Base-by-base conservation (phyloP, 140 eudicot species). In the Stevia rebaudiana region DNA sequence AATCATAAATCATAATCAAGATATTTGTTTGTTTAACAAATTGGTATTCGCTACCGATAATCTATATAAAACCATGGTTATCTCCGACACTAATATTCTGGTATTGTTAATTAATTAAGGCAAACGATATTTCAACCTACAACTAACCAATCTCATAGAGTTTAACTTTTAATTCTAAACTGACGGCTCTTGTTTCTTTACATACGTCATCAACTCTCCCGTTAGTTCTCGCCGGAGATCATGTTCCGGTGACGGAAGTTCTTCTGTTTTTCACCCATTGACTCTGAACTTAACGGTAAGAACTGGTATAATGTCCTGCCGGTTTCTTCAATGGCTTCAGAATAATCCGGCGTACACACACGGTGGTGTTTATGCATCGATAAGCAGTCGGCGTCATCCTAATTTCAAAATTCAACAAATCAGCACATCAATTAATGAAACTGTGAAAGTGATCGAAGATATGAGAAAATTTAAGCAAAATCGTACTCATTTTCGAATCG, bases 331-430 rank as follows among this genome's bases (percentile, higher is more conserved):
- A 19, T 47, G 6, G 21, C 42, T 8, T 19, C 33, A 25, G 18
- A 17, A 55, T 4, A 57, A 62, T 62, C 42, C 50, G 60, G 11
- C 44, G 40, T 1, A 30, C 13, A 3, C 68, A 3, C 21, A 1
- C 54, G 54, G 23, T 15, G 36, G 58, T 8, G 12, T 30, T 23
- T 72, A 4, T 25, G 37, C 28, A 43, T 37, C 42, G 80, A 76
- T 41, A 57, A 49, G 31, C 79, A 61, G n/a, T 67, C 57, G 1
- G 10, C 70, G 4, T 76, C 80, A 63, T 76, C 80, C 80, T 76
- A 48, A 35, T 33, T 58, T 22, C 63, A 42, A 11, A 37, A 61
- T 1, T 4, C 9, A 36, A 58, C 10, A 58, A 37, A 40, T 57
- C 6, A 59, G 56, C 28, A 67, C 17, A 15, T 19, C 6, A 51